A percentile compares a stretch with the other conserved stretches of the same genome.
These are phyloP conservation scores for Sclerotinia minor DNA, from an alignment of 2,329 filamentous ascomycete genomes.

Conservation along the genomic window DNA sequence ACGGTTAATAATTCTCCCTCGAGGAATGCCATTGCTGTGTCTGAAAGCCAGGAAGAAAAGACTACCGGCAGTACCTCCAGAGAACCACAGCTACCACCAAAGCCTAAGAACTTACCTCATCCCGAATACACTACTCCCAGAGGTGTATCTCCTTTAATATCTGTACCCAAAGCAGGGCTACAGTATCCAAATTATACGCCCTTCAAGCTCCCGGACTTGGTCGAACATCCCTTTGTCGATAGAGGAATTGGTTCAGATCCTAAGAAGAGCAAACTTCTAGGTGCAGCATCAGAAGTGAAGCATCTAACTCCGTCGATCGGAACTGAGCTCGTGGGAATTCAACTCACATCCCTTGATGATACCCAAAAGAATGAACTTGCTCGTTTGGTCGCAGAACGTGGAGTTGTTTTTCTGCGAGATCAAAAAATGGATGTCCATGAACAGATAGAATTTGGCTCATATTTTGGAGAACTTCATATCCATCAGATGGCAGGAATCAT, in stretches of 20 bases:
- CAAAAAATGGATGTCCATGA: slow-evolving; percentile 49
- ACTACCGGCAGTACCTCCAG: background rate
- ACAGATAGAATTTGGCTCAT: slow-evolving; percentile 48
- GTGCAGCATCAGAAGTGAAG: slow-evolving; percentile 36
- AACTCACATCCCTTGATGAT: slow-evolving; percentile 64
- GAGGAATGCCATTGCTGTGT: background rate
- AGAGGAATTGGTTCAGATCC: slow-evolving; percentile 39
- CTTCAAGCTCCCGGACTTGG: slow-evolving; percentile 23
- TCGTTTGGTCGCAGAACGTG: slow-evolving; percentile 60
- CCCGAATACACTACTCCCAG: slow-evolving; percentile 17
- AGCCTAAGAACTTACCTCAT: slow-evolving; percentile 23
- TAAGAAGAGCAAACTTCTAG: slow-evolving; percentile 45
- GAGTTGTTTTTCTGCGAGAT: slow-evolving; percentile 55
- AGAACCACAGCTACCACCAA: slow-evolving; percentile 12
- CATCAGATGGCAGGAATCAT: slow-evolving; percentile 25
- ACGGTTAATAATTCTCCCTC: background rate
- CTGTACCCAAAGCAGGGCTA: slow-evolving; percentile 20
- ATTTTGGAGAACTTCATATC: slow-evolving; percentile 44
- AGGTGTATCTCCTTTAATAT: slow-evolving; percentile 17
- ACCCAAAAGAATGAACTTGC: slow-evolving; percentile 75
- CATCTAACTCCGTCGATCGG: slow-evolving; percentile 65
- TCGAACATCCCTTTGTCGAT: slow-evolving; percentile 20
- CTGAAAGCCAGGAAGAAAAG: background rate
- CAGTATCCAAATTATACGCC: slow-evolving; percentile 24
- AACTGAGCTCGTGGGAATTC: slow-evolving; percentile 66